phyloP scores from a whole-genome alignment of 2,329 filamentous ascomycete species.

The Colletotrichum chlorophyti region DNA sequence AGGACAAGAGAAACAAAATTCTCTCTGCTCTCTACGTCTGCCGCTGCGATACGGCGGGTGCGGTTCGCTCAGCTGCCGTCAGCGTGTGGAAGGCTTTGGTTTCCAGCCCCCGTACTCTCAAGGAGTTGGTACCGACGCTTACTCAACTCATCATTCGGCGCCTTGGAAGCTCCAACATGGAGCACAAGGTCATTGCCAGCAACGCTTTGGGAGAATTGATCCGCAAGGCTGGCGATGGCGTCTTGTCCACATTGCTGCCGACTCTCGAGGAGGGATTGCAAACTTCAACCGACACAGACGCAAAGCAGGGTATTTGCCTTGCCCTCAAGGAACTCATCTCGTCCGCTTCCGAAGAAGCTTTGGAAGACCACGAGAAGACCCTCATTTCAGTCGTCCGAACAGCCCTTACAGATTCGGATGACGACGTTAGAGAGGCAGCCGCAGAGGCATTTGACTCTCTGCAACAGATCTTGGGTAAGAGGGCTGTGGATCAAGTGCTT shows the following conservation, averaged over 20 bases:
- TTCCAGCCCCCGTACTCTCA: slow-evolving; percentile 87
- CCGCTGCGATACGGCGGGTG: slow-evolving; percentile 91
- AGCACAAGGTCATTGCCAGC: slow-evolving; percentile 98
- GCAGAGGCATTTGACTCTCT: slow-evolving; percentile 97
- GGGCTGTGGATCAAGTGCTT: slow-evolving; percentile 91
- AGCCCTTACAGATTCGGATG: slow-evolving; percentile 87
- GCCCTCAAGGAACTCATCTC: slow-evolving; percentile 92
- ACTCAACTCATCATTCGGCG: slow-evolving; percentile 94
- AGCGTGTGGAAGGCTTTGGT: slow-evolving; percentile 97
- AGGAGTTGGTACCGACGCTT: slow-evolving; percentile 93
- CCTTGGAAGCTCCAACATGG: slow-evolving; percentile 94
- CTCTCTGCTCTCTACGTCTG: slow-evolving; percentile 97
- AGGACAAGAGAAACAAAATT: slow-evolving; percentile 96
- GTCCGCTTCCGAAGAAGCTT: slow-evolving; percentile 84
- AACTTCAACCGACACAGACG: slow-evolving; percentile 86
- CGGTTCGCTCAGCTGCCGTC: slow-evolving; percentile 89
- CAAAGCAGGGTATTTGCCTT: slow-evolving; percentile 96
- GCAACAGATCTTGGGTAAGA: slow-evolving; percentile 93
- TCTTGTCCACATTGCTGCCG: slow-evolving; percentile 85
- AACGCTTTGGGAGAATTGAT: slow-evolving; percentile 97
- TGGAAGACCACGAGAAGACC: slow-evolving; percentile 94
- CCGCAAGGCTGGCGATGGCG: slow-evolving; percentile 92
- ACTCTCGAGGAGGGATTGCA: slow-evolving; percentile 92
- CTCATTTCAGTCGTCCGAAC: slow-evolving; percentile 93
- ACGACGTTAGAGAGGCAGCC: slow-evolving; percentile 91